Percentiles rank a stretch among this genome's conserved stretches.
phyloP scores from a whole-genome alignment of 1,284 basidiomycete genomes.

The Inonotus hispidus region DNA sequence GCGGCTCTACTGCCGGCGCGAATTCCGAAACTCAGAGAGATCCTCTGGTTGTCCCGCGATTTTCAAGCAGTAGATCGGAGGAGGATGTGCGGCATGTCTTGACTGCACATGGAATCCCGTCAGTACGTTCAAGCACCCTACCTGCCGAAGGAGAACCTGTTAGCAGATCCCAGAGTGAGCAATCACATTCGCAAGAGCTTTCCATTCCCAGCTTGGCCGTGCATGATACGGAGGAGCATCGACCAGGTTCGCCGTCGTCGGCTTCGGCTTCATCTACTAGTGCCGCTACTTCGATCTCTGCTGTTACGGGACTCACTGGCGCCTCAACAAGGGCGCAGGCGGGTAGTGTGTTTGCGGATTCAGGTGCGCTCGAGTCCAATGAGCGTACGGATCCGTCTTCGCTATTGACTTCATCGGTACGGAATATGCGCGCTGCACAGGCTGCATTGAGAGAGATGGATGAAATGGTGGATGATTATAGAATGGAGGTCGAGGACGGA shows the following conservation, averaged over 20 bases:
- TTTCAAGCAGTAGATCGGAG: not conserved
- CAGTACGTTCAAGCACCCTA: not conserved
- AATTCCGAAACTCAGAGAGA: not conserved
- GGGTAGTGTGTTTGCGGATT: not conserved
- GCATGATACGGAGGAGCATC: constrained; percentile 20
- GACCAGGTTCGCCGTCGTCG: constrained; percentile 27
- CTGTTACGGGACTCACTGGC: not conserved
- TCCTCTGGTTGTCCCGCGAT: not conserved
- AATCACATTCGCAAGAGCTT: not conserved
- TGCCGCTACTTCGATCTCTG: not conserved
- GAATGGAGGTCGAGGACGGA: not conserved
- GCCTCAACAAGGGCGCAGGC: not conserved
- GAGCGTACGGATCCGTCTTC: constrained; percentile 24
- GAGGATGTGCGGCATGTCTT: constrained; percentile 8
- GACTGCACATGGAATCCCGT: constrained; percentile 2
- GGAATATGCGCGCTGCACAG: constrained; percentile 20
- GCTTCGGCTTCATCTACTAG: constrained; percentile 31
- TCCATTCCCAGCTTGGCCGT: not conserved
- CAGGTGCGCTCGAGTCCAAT: not conserved
- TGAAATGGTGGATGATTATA: not conserved
- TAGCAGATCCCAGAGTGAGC: not conserved
- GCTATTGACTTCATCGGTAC: constrained; percentile 20
- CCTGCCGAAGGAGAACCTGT: not conserved
- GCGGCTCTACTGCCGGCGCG: not conserved
- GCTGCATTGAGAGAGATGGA: not conserved